Evolutionary conservation across 1,284 basidiomycete species (phyloP), one percentile per base, ranked within the genome.

Genomic region (Cryptococcus sp.): DNA sequence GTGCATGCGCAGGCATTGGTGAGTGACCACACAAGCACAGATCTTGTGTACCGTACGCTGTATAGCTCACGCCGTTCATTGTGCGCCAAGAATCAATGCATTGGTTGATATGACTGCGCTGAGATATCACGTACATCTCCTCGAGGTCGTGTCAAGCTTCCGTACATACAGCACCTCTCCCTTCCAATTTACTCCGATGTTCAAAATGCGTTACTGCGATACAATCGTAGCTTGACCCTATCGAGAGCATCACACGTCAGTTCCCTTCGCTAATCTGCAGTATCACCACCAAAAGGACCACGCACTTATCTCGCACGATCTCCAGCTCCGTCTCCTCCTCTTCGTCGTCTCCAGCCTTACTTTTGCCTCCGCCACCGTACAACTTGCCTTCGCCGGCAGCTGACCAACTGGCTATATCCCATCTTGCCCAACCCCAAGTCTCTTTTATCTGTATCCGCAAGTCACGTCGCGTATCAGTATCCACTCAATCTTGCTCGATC

Each of bases 401-500:
- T 23, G 68, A 65, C 87, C 87, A 88, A 11, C 69, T 71, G n/a
- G 81, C 78, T 20, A 84, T 73, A 66, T 88, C 83, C 86, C 87
- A 88, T 62, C 87, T 84, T 11, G 75, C 71, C 87, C 87, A 89
- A 13, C 87, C 87, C 87, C 87, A 89, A 0, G 85, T 85, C 15
- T 84, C 82, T 73, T 88, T 88, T 65, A 89, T 85, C 87, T 88
- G 52, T 20, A 42, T 44, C 17, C 23, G 16, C n/a, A n/a, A 31
- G 20, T 17, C 17, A 45, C 22, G 50, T 19, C 11, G 5, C 19
- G 16, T 44, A n/a, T 20, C 10, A 19, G 7, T 8, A 8, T 17
- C 22, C 27, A 5, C 15, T 8, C 19, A 5, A 13, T 13, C 2
- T 16, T 16, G 11, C 50, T 25, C 31, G n/a, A 50, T 42, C 22